Conservation (phyloP, 2,329 filamentous ascomycete species). For the Hypoxylon sp. region DNA sequence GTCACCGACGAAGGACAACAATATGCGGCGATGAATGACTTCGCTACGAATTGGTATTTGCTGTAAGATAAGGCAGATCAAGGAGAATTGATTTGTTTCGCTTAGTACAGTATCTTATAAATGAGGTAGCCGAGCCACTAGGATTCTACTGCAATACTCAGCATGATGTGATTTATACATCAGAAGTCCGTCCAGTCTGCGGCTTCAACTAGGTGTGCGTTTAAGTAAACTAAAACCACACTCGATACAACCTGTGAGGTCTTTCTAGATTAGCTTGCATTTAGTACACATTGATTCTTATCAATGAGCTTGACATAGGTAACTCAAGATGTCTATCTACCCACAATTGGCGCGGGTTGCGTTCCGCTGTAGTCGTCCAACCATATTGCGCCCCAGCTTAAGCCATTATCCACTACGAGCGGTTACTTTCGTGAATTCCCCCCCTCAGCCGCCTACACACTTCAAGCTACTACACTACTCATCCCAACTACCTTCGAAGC, state of each 20-base stretch:
- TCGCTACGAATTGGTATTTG: constrained; percentile 21
- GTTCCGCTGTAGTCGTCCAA: constrained; percentile 25
- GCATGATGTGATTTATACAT: constrained; percentile 38
- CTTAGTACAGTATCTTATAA: constrained; percentile 5
- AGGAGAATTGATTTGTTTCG: constrained; percentile 20
- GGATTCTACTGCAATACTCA: constrained; percentile 8
- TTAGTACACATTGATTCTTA: constrained; percentile 4
- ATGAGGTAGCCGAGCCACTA: constrained; percentile 5
- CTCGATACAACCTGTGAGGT: background rate
- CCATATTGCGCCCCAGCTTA: constrained; percentile 8
- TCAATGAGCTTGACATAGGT: constrained; percentile 23
- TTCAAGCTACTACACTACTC: constrained; percentile 29
- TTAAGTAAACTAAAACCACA: background rate
- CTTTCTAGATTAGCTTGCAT: constrained; percentile 5
- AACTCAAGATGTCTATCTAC: constrained; percentile 32
- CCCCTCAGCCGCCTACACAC: background rate
- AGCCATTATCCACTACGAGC: constrained; percentile 2
- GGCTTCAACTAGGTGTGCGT: constrained; percentile 4
- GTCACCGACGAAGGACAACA: constrained; percentile 17
- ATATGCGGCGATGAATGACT: constrained; percentile 22
- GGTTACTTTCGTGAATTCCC: background rate
- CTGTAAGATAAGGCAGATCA: constrained; percentile 6
- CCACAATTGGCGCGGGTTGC: constrained; percentile 37
- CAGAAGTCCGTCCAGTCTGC: constrained; percentile 1
- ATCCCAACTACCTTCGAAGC: constrained; percentile 22